Conservation (phyloP, 257 asterid species). For the Vinca minor region DNA sequence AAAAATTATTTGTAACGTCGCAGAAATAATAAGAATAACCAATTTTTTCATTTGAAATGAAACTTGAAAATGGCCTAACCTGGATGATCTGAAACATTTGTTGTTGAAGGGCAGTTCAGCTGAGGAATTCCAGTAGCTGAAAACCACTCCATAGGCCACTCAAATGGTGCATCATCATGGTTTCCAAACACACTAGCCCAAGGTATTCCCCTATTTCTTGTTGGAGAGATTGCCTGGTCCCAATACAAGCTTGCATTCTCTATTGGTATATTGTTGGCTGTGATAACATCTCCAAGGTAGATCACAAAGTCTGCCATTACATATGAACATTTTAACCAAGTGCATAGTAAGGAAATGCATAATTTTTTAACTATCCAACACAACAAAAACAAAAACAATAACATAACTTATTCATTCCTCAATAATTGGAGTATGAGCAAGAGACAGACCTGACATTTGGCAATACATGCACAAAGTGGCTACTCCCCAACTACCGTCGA, state of each 20-base stretch:
- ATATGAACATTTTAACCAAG: too few species aligned
- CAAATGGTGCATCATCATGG: constrained; percentile 83
- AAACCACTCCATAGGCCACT: constrained; percentile 96
- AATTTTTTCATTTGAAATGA: neutral
- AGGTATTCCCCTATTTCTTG: constrained; percentile 57
- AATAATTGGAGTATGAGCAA: too few species aligned
- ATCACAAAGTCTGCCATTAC: constrained; percentile 58
- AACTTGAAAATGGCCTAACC: constrained; percentile 30
- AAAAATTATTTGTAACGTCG: neutral
- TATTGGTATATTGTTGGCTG: constrained; percentile 67
- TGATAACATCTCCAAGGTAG: constrained; percentile 81
- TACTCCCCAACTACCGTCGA: too few species aligned
- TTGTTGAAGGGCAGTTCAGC: constrained; percentile 31
- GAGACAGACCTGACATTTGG: too few species aligned
- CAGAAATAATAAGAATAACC: neutral
- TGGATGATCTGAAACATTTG: constrained; percentile 21
- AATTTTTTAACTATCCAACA: too few species aligned
- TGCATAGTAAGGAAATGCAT: too few species aligned
- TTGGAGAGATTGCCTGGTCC: constrained; percentile 76
- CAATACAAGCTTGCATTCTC: constrained; percentile 68
- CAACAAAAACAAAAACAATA: too few species aligned
- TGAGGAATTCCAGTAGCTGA: constrained; percentile 60
- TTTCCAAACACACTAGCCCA: constrained; percentile 79
- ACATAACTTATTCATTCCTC: too few species aligned
- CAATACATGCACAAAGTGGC: too few species aligned